Conservation (phyloP, 805 yeast genomes). For the Starmerella bombi region DNA sequence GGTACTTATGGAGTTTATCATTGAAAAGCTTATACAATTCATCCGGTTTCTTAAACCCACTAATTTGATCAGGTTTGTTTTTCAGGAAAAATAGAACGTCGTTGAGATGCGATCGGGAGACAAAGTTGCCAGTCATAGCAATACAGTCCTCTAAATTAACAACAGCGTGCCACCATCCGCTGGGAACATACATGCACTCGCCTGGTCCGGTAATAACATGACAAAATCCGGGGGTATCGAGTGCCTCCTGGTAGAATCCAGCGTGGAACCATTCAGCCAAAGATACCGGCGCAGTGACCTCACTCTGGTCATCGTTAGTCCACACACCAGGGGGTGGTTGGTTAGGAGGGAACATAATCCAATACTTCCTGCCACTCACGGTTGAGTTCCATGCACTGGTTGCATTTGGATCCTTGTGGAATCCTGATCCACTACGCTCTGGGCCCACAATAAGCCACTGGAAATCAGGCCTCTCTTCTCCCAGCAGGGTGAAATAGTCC, state of each 20-base stretch:
- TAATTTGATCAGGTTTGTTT: conserved; percentile 53
- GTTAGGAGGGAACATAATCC: conserved; percentile 80
- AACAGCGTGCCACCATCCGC: conserved; percentile 97
- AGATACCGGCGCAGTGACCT: conserved; percentile 85
- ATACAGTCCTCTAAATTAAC: conserved; percentile 58
- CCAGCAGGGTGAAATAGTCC: conserved; percentile 54
- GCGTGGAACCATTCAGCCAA: conserved; percentile 81
- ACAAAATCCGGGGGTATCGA: conserved; percentile 34
- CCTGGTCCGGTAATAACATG: conserved; percentile 70
- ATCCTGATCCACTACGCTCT: conserved; percentile 68
- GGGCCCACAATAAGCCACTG: conserved; percentile 90
- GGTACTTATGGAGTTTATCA: conserved; percentile 34
- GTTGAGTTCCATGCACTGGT: conserved; percentile 87
- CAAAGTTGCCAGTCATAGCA: conserved; percentile 82
- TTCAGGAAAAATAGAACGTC: conserved; percentile 54
- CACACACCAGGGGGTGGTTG: conserved; percentile 75
- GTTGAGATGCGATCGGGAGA: conserved; percentile 48
- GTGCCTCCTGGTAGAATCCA: conserved; percentile 64
- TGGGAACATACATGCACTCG: conserved; percentile 77
- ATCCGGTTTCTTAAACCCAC: conserved; percentile 47
- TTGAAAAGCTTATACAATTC: conserved; percentile 54
- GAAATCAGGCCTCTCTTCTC: conserved; percentile 57
- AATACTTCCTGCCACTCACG: conserved; percentile 58
- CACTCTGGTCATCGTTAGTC: conserved; percentile 63
- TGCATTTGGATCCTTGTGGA: conserved; percentile 84